Percentiles rank a stretch among this genome's conserved stretches.
These are phyloP conservation scores for Oryza longistaminata DNA, from an alignment of 176 grass and related monocot genomes.

Conservation along the genomic window DNA sequence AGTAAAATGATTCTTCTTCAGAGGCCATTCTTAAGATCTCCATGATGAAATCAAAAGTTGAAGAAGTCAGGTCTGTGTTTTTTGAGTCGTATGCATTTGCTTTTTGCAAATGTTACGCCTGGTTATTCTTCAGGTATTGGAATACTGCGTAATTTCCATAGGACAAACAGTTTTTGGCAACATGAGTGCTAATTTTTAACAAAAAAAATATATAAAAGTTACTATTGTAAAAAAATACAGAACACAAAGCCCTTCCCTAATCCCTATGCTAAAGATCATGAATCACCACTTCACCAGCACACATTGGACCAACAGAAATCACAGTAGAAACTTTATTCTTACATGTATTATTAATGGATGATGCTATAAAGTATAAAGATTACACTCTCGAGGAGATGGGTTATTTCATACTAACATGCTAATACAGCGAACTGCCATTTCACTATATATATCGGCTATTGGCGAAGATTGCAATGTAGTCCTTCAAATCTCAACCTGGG, in stretches of 20 bases:
- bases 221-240: too few species aligned
- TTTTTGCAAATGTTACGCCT: neutral
- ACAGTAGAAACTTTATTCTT: neutral
- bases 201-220: too few species aligned
- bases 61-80: neutral
- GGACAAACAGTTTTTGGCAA: neutral
- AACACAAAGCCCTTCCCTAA: too few species aligned
- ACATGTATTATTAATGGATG: neutral
- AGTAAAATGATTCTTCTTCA: slow-evolving; percentile 17
- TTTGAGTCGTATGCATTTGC: neutral
- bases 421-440: neutral
- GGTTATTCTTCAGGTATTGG: neutral
- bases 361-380: neutral
- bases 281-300: too few species aligned
- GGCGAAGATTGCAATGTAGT: slow-evolving; percentile 15
- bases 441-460: neutral
- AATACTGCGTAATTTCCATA: neutral
- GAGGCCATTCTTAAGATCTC: slow-evolving; percentile 32
- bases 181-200: too few species aligned
- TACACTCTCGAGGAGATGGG: too few species aligned
- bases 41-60: slow-evolving; percentile 16
- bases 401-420: neutral
- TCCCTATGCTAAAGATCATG: neutral
- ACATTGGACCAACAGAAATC: neutral
- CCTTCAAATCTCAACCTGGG: slow-evolving; percentile 43